Conservation (phyloP, 1,139 yeast genomes). For the Sugiyamaella paludigena region DNA sequence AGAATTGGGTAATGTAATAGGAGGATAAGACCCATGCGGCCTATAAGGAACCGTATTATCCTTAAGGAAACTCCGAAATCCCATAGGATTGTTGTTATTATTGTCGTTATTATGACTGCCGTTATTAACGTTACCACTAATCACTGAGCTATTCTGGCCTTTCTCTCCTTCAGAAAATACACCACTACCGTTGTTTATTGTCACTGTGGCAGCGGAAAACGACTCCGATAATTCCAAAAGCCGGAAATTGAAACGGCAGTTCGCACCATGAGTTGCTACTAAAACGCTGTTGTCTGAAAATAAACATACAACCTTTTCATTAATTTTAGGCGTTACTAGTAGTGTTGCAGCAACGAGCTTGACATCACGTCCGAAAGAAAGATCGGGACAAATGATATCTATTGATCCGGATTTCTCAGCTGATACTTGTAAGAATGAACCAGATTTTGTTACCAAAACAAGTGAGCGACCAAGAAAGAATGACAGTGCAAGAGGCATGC, state of each 20-base stretch:
- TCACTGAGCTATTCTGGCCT: neutral
- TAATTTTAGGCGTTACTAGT: conserved; percentile 67
- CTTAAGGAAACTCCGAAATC: neutral
- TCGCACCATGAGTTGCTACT: conserved; percentile 60
- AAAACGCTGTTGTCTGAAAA: conserved; percentile 52
- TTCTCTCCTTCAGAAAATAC: neutral
- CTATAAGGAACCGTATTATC: conserved; percentile 5
- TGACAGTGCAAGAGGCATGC: conserved; percentile 20
- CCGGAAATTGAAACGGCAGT: conserved; percentile 58
- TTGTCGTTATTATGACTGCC: no score
- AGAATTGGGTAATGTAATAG: conserved; percentile 5
- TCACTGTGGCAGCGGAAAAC: conserved; percentile 15
- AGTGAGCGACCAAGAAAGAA: conserved; percentile 27
- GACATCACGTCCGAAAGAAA: conserved; percentile 10
- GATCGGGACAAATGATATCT: conserved; percentile 10
- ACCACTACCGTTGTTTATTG: neutral
- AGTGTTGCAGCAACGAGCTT: conserved; percentile 50
- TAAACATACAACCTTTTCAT: conserved; percentile 65
- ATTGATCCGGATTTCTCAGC: conserved; percentile 8
- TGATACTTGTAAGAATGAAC: conserved; percentile 9
- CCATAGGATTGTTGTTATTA: neutral
- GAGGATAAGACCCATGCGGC: conserved; percentile 4
- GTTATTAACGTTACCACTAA: no score
- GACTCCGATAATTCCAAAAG: conserved; percentile 47
- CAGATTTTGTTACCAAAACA: conserved; percentile 24